A percentile compares a stretch with the other conserved stretches of the same genome.
Conservation (phyloP, 208 protist genomes). For the Leishmania guyanensis region DNA sequence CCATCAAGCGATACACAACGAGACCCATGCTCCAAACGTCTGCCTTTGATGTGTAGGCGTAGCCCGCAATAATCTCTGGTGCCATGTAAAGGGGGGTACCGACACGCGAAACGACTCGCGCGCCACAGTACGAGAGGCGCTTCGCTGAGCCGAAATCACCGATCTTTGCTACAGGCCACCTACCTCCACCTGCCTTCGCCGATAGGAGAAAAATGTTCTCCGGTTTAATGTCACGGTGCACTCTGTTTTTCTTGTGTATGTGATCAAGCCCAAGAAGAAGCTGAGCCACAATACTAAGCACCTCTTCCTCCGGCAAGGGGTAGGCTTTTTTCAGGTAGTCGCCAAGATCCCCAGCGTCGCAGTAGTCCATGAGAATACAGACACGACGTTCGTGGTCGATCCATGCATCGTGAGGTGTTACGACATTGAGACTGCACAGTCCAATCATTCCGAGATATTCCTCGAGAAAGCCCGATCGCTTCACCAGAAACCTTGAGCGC, state of each 20-base stretch:
- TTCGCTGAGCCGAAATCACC: slow-evolving; percentile 73
- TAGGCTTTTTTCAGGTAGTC: slow-evolving; percentile 35
- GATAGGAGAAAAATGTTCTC: slow-evolving; percentile 85
- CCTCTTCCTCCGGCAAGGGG: slow-evolving; percentile 44
- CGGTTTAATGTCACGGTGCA: slow-evolving; percentile 97
- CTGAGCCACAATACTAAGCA: slow-evolving; percentile 64
- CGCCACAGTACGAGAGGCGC: slow-evolving; percentile 34
- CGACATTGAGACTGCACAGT: slow-evolving; percentile 60
- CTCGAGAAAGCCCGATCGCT: slow-evolving; percentile 18
- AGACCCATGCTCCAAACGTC: slow-evolving; percentile 85
- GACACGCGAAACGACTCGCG: slow-evolving; percentile 35
- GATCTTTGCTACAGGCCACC: slow-evolving; percentile 60
- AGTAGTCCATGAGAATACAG: slow-evolving; percentile 82
- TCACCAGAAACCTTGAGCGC: slow-evolving; percentile 33
- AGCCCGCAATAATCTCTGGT: slow-evolving; percentile 59
- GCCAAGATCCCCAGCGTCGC: slow-evolving; percentile 62
- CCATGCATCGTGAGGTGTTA: slow-evolving; percentile 56
- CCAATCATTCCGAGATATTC: slow-evolving; percentile 51
- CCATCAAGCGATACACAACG: slow-evolving; percentile 66
- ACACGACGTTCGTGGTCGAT: slow-evolving; percentile 42
- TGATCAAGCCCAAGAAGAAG: slow-evolving; percentile 74
- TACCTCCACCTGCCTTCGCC: neutral
- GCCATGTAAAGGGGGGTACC: slow-evolving; percentile 70
- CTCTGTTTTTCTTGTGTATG: slow-evolving; percentile 69
- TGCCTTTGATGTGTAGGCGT: slow-evolving; percentile 64